These are phyloP conservation scores for Picea abies DNA, from an alignment of 83 land plant species.

Conservation along the genomic window DNA sequence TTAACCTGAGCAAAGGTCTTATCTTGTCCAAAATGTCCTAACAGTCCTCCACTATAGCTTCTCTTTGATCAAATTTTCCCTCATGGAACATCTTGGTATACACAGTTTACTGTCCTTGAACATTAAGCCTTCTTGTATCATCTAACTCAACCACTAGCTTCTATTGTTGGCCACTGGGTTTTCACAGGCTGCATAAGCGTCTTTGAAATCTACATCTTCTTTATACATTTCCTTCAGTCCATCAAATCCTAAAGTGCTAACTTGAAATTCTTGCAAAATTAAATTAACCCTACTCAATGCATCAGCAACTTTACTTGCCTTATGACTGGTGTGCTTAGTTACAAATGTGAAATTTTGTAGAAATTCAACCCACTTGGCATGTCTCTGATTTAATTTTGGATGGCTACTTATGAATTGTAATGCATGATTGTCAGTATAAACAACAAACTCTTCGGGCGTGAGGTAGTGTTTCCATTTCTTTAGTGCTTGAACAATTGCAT, in stretches of 20 bases:
- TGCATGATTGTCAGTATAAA: background rate
- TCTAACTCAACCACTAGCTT: background rate
- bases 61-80: background rate
- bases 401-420: background rate
- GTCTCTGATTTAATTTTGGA: background rate
- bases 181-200: background rate
- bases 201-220: background rate
- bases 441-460: background rate
- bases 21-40: background rate
- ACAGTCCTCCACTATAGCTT: background rate
- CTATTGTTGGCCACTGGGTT: too few relatives aligned
- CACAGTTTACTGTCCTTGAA: background rate
- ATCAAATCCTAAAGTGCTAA: background rate
- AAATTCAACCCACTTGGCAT: background rate
- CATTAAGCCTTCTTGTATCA: background rate
- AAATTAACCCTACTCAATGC: background rate
- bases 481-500: background rate
- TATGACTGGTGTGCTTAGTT: background rate
- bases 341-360: background rate
- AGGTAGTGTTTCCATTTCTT: background rate
- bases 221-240: background rate
- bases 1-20: background rate
- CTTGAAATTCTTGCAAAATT: background rate
- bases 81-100: background rate
- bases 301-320: background rate